Evolutionary conservation across 805 yeast species (phyloP).

Genomic region (Starmerella apicola): DNA sequence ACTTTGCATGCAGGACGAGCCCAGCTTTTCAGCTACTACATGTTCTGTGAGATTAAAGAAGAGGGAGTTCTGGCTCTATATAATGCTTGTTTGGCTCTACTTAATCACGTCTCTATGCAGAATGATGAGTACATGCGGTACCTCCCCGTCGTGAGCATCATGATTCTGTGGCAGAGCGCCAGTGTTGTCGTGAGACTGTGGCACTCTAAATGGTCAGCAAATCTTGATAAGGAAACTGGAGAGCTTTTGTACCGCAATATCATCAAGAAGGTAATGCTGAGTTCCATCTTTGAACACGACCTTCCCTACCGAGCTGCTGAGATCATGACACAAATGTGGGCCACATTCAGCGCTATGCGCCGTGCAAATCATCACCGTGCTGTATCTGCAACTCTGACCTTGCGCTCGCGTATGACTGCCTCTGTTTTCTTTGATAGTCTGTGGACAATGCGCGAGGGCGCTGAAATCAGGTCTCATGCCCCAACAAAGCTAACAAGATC

Average conservation of each 20-base stretch:
- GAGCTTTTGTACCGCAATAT: conserved; percentile 36
- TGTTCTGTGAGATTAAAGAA: conserved; percentile 42
- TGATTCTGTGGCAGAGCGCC: conserved; percentile 85
- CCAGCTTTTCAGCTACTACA: conserved; percentile 72
- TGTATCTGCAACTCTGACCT: conserved; percentile 27
- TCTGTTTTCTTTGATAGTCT: conserved; percentile 85
- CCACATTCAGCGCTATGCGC: conserved; percentile 51
- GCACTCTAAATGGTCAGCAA: conserved; percentile 58
- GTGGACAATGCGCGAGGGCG: conserved; percentile 71
- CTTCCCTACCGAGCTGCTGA: conserved; percentile 88
- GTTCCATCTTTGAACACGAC: conserved; percentile 82
- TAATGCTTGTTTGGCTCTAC: conserved; percentile 61
- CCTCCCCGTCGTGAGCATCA: conserved; percentile 63
- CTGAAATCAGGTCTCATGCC: conserved; percentile 50
- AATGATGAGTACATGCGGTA: conserved; percentile 55
- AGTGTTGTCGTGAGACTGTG: conserved; percentile 67
- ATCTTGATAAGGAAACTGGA: conserved; percentile 61
- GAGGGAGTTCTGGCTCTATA: conserved; percentile 55
- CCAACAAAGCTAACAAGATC: conserved; percentile 24
- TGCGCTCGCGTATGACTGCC: conserved; percentile 80
- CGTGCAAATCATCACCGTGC: conserved; percentile 32
- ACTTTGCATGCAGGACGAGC: conserved; percentile 61
- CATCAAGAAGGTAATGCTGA: conserved; percentile 46
- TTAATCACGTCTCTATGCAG: conserved; percentile 54
- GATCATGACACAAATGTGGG: conserved; percentile 91